Percentiles rank a stretch among this genome's conserved stretches.
Evolutionary conservation across 2,329 filamentous ascomycete species (phyloP).

Genomic region (Curvularia hawaiiensis): DNA sequence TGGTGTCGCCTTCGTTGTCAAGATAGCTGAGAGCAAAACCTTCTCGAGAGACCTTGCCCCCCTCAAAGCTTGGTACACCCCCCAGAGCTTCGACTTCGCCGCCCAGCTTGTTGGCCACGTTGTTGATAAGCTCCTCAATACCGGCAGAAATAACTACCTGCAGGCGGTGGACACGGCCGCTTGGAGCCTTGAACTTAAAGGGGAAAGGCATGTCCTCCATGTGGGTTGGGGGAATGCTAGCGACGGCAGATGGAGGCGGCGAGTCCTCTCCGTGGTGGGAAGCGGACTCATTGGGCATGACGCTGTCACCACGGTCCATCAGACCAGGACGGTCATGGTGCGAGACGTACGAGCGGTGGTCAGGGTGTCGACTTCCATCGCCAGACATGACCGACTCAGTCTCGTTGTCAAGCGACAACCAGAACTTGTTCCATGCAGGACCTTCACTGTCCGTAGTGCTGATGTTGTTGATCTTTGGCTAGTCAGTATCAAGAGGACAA

Average conservation of each 20-base stretch:
- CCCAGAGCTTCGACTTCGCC: slow-evolving; percentile 82
- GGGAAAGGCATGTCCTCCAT: slow-evolving; percentile 79
- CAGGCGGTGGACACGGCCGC: slow-evolving; percentile 89
- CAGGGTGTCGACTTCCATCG: slow-evolving; percentile 73
- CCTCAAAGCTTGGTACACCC: slow-evolving; percentile 76
- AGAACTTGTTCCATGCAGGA: slow-evolving; percentile 99
- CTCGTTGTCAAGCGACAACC: slow-evolving; percentile 93
- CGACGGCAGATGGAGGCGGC: slow-evolving; percentile 69
- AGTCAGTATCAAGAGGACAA: slow-evolving; percentile 14
- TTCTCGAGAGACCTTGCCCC: slow-evolving; percentile 74
- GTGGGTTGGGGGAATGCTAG: slow-evolving; percentile 60
- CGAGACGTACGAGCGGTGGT: slow-evolving; percentile 78
- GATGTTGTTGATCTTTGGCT: slow-evolving; percentile 80
- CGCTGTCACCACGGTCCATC: slow-evolving; percentile 76
- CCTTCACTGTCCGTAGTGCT: slow-evolving; percentile 86
- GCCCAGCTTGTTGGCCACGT: slow-evolving; percentile 84
- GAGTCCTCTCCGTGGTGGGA: slow-evolving; percentile 86
- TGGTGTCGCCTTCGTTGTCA: slow-evolving; percentile 94
- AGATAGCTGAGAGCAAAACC: slow-evolving; percentile 95
- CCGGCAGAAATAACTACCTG: slow-evolving; percentile 83
- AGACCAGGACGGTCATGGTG: slow-evolving; percentile 68
- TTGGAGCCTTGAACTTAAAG: slow-evolving; percentile 99
- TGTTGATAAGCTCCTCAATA: slow-evolving; percentile 76
- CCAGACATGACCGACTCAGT: slow-evolving; percentile 97
- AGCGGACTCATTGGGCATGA: slow-evolving; percentile 91